Base-by-base conservation (phyloP, 495 filamentous ascomycete genomes). In the Penicillium paradoxum region DNA sequence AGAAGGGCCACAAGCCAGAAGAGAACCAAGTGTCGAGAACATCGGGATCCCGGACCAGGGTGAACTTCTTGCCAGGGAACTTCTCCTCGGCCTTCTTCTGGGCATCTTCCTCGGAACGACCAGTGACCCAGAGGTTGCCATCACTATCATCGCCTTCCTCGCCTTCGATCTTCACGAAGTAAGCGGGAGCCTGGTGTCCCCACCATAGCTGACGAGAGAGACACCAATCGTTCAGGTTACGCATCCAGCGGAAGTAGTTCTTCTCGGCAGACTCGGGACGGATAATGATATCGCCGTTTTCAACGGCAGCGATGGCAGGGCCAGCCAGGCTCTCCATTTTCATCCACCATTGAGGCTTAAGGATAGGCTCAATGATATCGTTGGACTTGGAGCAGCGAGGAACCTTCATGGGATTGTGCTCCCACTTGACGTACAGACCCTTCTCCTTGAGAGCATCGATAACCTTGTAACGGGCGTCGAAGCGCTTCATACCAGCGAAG, bases 1-100 rank as follows among this genome's bases (percentile, higher is more conserved):
- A 83, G 74, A 90, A 89, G 6, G 88, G 88, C 88, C 88, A 92
- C 21, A 90, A 71, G 19, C 84, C 88, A 43, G 86, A 88, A 45
- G 79, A 83, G 73, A 91, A 92, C 88, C 88, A 92, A 5, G 88
- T 92, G 64, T 91, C 88, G 4, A 90, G 77, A 30, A 88, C 86
- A 65, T 91, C 87, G 34, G 78, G 79, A 55, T 92, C 88, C 27
- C 82, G 74, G 57, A 73, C 66, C 34, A 92, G 74, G 9, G 74
- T 77, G 65, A 89, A 85, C 45, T 83, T 85, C 75, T 85, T 86
- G 29, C 79, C 83, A 5, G 83, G 73, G 62, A 84, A 87, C 65
- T 86, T 84, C 57, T 74, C 74, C 60, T 80, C 76, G 15, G 86
- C 86, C 69, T 86, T 87, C 62, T 73, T 67, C 29, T 67, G 67